These are phyloP conservation scores for Penicillium arizonense DNA, from an alignment of 495 filamentous ascomycete genomes.

Conservation along the genomic window DNA sequence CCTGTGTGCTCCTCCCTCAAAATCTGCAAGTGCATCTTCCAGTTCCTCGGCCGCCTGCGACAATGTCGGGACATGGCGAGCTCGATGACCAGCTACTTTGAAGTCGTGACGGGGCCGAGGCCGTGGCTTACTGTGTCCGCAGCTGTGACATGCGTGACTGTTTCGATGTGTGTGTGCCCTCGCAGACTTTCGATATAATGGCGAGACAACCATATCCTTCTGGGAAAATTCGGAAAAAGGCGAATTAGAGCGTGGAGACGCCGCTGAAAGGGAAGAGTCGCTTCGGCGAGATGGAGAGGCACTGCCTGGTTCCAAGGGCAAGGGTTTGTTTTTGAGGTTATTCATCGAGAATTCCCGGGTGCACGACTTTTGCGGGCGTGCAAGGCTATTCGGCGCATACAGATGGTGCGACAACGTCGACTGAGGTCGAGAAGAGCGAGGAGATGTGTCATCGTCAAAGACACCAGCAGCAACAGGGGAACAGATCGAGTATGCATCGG, in stretches of 20 bases:
- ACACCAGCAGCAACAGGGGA: slow-evolving; percentile 41
- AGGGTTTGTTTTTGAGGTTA: slow-evolving; percentile 43
- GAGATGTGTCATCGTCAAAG: slow-evolving; percentile 35
- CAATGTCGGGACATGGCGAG: slow-evolving; percentile 22
- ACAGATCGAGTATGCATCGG: slow-evolving; percentile 34
- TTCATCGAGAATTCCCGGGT: slow-evolving; percentile 18
- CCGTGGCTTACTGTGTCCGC: neutral
- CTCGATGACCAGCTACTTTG: neutral
- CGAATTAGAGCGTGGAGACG: neutral
- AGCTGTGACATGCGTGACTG: neutral
- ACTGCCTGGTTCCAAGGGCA: slow-evolving; percentile 44
- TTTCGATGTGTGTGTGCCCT: neutral
- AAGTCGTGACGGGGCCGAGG: neutral
- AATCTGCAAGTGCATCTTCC: slow-evolving; percentile 26
- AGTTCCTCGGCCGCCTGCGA: slow-evolving; percentile 35
- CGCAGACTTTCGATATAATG: neutral
- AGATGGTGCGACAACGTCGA: neutral
- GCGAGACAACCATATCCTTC: neutral
- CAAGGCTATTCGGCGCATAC: neutral
- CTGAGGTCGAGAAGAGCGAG: neutral
- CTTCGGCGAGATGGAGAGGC: slow-evolving; percentile 29
- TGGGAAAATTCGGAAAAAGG: neutral
- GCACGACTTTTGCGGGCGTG: neutral
- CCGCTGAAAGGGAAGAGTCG: neutral
- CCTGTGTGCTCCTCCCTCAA: slow-evolving; percentile 14